A percentile compares a stretch with the other conserved stretches of the same genome.
These are phyloP conservation scores for Lasiosphaeriaceae sp. DNA, from an alignment of 495 filamentous ascomycete genomes.

Conservation along the genomic window DNA sequence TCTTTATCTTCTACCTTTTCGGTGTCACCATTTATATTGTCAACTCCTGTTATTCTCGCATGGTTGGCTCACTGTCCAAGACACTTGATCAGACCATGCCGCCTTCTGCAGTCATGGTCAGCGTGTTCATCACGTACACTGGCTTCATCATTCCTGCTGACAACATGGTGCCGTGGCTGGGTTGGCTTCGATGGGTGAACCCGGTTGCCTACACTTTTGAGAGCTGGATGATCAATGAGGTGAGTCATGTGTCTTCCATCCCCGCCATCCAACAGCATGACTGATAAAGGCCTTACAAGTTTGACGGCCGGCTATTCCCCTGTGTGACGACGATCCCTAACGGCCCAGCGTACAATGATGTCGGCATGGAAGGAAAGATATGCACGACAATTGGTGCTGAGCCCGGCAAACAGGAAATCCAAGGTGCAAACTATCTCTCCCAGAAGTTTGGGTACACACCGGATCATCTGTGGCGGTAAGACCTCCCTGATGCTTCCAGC, in stretches of 20 bases:
- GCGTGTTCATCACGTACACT: conserved; percentile 69
- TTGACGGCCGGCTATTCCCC: not conserved
- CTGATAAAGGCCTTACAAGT: not conserved
- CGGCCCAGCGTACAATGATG: not conserved
- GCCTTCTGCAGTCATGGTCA: conserved; percentile 63
- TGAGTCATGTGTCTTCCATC: conserved; percentile 18
- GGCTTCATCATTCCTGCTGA: conserved; percentile 68
- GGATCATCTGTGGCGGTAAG: conserved; percentile 8
- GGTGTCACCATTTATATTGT: conserved; percentile 47
- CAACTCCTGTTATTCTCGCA: conserved; percentile 59
- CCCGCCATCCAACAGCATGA: not conserved
- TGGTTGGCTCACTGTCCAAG: conserved; percentile 62
- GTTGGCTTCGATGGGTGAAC: conserved; percentile 75
- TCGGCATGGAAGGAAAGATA: not conserved
- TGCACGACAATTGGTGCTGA: conserved; percentile 3
- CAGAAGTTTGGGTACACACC: conserved; percentile 1
- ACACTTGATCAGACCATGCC: conserved; percentile 67
- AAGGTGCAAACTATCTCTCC: not conserved
- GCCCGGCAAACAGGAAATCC: not conserved
- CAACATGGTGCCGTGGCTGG: conserved; percentile 74
- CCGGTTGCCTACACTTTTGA: conserved; percentile 74
- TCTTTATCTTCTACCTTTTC: conserved; percentile 59
- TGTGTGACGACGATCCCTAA: not conserved
- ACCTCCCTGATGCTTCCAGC: conserved; percentile 18
- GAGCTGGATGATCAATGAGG: conserved; percentile 62